These are phyloP conservation scores for Silene uniflora DNA, from an alignment of 148 eudicot species.

Conservation along the genomic window DNA sequence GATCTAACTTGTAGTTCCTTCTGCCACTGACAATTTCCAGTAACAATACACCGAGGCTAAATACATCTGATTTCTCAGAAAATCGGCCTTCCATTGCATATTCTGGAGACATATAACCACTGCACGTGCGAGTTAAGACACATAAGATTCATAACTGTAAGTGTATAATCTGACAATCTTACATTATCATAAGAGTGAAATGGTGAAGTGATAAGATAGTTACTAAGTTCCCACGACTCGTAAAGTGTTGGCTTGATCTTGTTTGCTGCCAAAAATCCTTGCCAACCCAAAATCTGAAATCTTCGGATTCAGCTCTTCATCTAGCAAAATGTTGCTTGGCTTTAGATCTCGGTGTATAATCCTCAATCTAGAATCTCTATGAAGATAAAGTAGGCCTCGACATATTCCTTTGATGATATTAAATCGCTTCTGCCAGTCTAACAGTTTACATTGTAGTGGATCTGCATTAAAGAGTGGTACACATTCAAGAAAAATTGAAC, in stretches of 20 bases:
- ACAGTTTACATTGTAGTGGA: conserved; percentile 1
- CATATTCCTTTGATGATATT: conserved; percentile 52
- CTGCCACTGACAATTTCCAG: conserved; percentile 37
- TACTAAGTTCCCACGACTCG: conserved; percentile 74
- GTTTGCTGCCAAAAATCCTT: conserved; percentile 48
- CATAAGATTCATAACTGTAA: neutral
- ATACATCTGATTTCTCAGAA: conserved; percentile 40
- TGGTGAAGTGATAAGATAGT: conserved; percentile 14
- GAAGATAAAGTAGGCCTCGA: conserved; percentile 56
- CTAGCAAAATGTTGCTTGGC: conserved; percentile 45
- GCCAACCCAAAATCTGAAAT: conserved; percentile 62
- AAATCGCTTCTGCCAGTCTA: conserved; percentile 46
- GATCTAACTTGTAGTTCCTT: conserved; percentile 24
- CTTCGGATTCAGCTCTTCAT: conserved; percentile 45
- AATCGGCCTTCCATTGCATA: conserved; percentile 37
- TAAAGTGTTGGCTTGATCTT: conserved; percentile 46
- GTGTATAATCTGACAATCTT: neutral
- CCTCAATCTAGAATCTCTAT: conserved; percentile 47
- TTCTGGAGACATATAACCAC: conserved; percentile 39
- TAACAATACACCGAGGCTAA: conserved; percentile 40
- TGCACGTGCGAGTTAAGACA: neutral
- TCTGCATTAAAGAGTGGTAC: conserved; percentile 4
- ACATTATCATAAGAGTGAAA: conserved; percentile 21
- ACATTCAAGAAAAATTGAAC: neutral
- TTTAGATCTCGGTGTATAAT: conserved; percentile 57